These are phyloP conservation scores for Anethum foeniculum DNA, from an alignment of 140 eudicot genomes.

Conservation along the genomic window DNA sequence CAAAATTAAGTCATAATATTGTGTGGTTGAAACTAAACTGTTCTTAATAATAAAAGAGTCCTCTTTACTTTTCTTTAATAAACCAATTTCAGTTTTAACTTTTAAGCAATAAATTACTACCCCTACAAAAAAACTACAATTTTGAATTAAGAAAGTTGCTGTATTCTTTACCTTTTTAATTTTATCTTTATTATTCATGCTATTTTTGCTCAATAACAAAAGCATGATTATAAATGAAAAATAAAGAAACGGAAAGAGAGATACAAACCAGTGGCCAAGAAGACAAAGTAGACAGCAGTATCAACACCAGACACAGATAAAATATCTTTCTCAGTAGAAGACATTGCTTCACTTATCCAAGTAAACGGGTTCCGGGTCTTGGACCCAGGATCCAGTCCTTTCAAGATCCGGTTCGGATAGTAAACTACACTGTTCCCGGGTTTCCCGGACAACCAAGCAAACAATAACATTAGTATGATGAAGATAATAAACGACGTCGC, in stretches of 20 bases:
- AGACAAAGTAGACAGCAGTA: conserved; percentile 90
- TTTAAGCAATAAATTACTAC: no score
- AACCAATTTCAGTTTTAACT: no score
- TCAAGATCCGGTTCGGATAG: conserved; percentile 81
- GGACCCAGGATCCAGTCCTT: conserved; percentile 64
- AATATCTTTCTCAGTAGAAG: conserved; percentile 58
- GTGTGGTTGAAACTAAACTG: no score
- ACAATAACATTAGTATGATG: conserved; percentile 59
- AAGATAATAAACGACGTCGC: conserved; percentile 65
- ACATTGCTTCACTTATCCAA: conserved; percentile 75
- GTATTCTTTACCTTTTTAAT: no score
- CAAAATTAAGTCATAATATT: no score
- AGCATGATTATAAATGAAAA: not conserved
- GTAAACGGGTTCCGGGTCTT: conserved; percentile 75
- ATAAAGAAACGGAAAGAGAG: not conserved
- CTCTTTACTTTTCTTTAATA: no score
- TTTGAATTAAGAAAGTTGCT: no score
- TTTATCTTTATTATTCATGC: not conserved
- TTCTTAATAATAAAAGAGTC: no score
- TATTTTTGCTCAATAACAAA: not conserved
- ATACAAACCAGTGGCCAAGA: conserved; percentile 66
- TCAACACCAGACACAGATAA: conserved; percentile 72
- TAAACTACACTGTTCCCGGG: conserved; percentile 62
- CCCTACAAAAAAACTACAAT: no score
- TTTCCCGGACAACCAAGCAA: conserved; percentile 59